phyloP scores from a whole-genome alignment of 148 eudicot genomes.

The Vaccinium darrowii region DNA sequence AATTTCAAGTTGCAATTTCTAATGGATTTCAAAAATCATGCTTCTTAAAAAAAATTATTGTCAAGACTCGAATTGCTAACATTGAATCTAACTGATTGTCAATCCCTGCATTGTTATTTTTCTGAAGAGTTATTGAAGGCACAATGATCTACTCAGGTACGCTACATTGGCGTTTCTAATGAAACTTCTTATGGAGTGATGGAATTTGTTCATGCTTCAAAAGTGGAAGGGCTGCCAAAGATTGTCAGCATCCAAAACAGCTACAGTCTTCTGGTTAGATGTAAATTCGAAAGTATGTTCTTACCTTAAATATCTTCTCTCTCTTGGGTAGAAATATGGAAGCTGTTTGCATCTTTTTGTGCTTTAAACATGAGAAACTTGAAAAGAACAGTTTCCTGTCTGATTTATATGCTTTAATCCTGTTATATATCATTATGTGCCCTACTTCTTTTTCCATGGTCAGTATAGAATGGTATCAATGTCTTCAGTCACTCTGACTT shows the following conservation, averaged over 20 bases:
- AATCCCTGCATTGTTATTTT: constrained; percentile 5
- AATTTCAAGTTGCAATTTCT: no score
- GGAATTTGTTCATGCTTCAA: constrained; percentile 95
- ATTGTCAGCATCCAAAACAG: constrained; percentile 88
- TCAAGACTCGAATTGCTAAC: neutral
- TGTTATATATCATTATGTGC: neutral
- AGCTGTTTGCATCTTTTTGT: neutral
- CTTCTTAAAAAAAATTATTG: neutral
- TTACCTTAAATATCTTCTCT: neutral
- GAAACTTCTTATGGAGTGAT: constrained; percentile 97
- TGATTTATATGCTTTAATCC: neutral
- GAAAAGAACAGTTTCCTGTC: constrained; percentile 3
- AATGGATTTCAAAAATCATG: neutral
- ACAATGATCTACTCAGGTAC: constrained; percentile 46
- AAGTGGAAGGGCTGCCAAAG: constrained; percentile 83
- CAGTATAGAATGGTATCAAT: neutral
- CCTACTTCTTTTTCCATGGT: neutral
- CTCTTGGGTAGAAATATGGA: neutral
- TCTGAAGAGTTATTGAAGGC: neutral
- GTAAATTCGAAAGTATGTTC: constrained; percentile 76
- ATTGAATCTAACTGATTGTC: neutral
- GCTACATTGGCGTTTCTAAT: constrained; percentile 92
- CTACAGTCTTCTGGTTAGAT: constrained; percentile 77
- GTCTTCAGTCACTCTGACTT: neutral
- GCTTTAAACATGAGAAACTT: neutral